phyloP scores from a whole-genome alignment of 371 early-diverging fungal species.

The Mucor plumbeus region DNA sequence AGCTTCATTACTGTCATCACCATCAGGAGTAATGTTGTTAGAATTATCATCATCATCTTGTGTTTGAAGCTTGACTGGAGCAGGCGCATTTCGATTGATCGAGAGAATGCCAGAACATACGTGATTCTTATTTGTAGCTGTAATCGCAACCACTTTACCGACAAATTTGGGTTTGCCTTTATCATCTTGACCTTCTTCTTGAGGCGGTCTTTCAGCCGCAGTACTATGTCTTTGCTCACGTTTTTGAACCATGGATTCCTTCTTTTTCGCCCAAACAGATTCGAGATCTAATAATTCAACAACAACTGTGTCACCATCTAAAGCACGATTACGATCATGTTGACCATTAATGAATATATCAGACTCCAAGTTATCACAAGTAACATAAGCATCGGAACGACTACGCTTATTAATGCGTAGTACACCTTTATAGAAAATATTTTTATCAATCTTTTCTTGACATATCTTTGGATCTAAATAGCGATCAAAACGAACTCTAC shows the following conservation, averaged over 20 bases:
- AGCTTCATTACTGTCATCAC: not conserved
- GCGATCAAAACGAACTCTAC: slow-evolving; percentile 20
- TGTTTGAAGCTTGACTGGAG: not conserved
- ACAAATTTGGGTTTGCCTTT: slow-evolving; percentile 27
- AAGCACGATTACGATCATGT: slow-evolving; percentile 73
- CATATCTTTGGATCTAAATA: slow-evolving; percentile 33
- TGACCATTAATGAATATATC: slow-evolving; percentile 68
- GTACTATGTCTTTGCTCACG: slow-evolving; percentile 17
- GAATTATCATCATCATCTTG: not conserved
- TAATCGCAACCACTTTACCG: slow-evolving; percentile 53
- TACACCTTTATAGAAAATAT: slow-evolving; percentile 44
- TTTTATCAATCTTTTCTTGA: slow-evolving; percentile 19
- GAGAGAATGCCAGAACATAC: slow-evolving; percentile 48
- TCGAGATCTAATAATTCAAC: slow-evolving; percentile 60
- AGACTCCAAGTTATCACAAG: slow-evolving; percentile 39
- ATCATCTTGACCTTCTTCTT: slow-evolving; percentile 31
- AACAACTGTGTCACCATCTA: slow-evolving; percentile 77
- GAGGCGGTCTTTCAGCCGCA: slow-evolving; percentile 16
- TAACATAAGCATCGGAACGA: slow-evolving; percentile 72
- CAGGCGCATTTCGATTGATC: not conserved
- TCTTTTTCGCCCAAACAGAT: slow-evolving; percentile 40
- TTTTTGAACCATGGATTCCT: slow-evolving; percentile 22
- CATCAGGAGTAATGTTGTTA: too few relatives aligned
- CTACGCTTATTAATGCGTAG: slow-evolving; percentile 72
- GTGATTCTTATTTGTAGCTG: slow-evolving; percentile 45